Percentiles rank a stretch among this genome's conserved stretches.
phyloP scores from a whole-genome alignment of 2,329 filamentous ascomycete species.

The Trichoderma harzianum region DNA sequence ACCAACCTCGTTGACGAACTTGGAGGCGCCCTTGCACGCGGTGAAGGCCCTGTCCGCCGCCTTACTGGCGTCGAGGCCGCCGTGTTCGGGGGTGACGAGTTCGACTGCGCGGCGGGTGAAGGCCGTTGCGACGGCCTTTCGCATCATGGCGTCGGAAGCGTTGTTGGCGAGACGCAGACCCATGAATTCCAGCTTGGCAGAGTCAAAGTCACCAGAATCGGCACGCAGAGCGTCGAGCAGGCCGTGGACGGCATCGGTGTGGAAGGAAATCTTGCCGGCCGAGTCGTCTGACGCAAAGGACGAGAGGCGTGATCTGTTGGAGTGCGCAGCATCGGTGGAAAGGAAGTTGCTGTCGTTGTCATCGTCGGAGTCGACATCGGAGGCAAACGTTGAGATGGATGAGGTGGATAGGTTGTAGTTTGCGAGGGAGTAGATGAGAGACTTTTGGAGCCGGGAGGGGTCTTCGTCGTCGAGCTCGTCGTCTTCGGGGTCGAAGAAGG shows the following conservation, averaged over 20 bases:
- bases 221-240: constrained; percentile 82
- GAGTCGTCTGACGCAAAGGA: constrained; percentile 73
- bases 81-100: constrained; percentile 53
- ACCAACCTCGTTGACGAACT: constrained; percentile 58
- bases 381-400: constrained; percentile 59
- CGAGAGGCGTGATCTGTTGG: constrained; percentile 61
- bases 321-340: constrained; percentile 33
- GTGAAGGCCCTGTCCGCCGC: constrained; percentile 62
- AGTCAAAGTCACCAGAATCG: constrained; percentile 74
- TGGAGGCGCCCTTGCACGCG: constrained; percentile 48
- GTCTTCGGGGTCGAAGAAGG: constrained; percentile 45
- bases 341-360: constrained; percentile 63
- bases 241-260: constrained; percentile 80
- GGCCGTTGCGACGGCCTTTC: constrained; percentile 78
- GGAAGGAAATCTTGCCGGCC: constrained; percentile 60
- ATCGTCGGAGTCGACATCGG: constrained; percentile 62
- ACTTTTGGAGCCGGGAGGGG: constrained; percentile 50
- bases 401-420: constrained; percentile 52
- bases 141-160: constrained; percentile 84
- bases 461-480: constrained; percentile 51
- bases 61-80: constrained; percentile 56
- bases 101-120: constrained; percentile 80
- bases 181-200: constrained; percentile 83
- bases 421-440: constrained; percentile 53
- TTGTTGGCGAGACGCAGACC: constrained; percentile 88